Evolutionary conservation across 2,329 filamentous ascomycete genomes (phyloP).

Genomic region (Westerdykella ornata): DNA sequence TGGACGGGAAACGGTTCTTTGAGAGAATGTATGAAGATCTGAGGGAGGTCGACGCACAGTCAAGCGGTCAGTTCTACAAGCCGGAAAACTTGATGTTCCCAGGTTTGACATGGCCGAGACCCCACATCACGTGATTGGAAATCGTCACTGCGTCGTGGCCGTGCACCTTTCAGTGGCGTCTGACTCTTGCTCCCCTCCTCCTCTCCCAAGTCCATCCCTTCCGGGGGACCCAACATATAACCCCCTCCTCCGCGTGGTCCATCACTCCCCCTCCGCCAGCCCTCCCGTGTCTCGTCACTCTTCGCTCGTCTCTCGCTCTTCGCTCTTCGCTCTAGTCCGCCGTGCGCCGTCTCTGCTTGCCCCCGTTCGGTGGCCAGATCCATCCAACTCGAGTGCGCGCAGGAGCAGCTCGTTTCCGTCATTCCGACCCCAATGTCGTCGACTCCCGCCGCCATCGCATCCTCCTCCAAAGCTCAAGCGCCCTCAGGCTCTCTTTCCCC

Average conservation of each 20-base stretch:
- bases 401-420: conserved; percentile 8
- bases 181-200: conserved; percentile 15
- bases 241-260: conserved; percentile 1
- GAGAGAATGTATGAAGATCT: too few species aligned
- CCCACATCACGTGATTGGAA: conserved; percentile 6
- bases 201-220: conserved; percentile 21
- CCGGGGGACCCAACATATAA: conserved; percentile 22
- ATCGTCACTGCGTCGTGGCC: conserved; percentile 2
- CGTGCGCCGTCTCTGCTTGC: neutral
- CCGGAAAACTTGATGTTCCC: neutral
- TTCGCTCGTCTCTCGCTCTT: conserved; percentile 2
- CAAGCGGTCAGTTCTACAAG: neutral
- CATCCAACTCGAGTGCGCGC: neutral
- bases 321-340: neutral
- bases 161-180: conserved; percentile 6
- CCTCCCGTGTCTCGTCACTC: conserved; percentile 1
- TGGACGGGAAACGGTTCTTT: too few species aligned
- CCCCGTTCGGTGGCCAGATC: neutral
- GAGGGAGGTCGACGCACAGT: too few species aligned
- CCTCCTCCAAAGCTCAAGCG: conserved; percentile 38
- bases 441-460: conserved; percentile 38
- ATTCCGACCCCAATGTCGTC: conserved; percentile 37
- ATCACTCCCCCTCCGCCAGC: conserved; percentile 3
- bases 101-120: too few species aligned
- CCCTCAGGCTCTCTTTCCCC: conserved; percentile 38